phyloP scores from a whole-genome alignment of 2,329 filamentous ascomycete genomes.

The Ceratocystis cubensis region DNA sequence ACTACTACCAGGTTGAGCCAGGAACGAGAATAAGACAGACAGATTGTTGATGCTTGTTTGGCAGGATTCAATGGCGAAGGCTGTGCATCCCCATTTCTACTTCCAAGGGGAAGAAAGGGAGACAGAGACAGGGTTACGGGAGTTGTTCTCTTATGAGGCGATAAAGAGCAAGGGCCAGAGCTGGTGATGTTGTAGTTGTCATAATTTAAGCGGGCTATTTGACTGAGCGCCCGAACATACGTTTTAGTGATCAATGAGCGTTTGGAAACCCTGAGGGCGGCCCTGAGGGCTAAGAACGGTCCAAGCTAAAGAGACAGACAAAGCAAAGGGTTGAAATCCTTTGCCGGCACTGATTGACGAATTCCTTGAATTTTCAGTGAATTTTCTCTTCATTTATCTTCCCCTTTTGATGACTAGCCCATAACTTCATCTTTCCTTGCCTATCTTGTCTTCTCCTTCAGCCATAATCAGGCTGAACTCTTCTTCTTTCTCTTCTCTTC shows the following conservation, averaged over 20 bases:
- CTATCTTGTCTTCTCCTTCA: neutral
- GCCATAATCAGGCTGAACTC: neutral
- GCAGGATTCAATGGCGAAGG: neutral
- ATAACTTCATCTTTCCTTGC: neutral
- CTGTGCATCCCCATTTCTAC: neutral
- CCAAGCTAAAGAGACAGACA: neutral
- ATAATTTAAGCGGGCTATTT: no score
- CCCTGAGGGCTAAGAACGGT: neutral
- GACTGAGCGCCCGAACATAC: no score
- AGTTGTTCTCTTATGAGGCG: neutral
- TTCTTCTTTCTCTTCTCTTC: neutral
- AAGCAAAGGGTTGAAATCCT: neutral
- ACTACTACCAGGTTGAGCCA: no score
- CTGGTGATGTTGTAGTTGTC: no score
- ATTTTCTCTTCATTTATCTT: neutral
- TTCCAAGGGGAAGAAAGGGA: no score
- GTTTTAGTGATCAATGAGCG: no score
- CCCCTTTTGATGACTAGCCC: neutral
- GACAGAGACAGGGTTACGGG: no score
- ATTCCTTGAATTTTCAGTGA: neutral
- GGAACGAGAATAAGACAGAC: neutral
- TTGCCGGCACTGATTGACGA: neutral
- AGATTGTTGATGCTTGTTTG: neutral
- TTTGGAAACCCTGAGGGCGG: neutral
- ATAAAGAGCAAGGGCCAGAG: neutral